Evolutionary conservation across 2,329 filamentous ascomycete genomes (phyloP), one percentile per base, ranked within the genome.

Genomic region (Pseudogymnoascus pannorum): DNA sequence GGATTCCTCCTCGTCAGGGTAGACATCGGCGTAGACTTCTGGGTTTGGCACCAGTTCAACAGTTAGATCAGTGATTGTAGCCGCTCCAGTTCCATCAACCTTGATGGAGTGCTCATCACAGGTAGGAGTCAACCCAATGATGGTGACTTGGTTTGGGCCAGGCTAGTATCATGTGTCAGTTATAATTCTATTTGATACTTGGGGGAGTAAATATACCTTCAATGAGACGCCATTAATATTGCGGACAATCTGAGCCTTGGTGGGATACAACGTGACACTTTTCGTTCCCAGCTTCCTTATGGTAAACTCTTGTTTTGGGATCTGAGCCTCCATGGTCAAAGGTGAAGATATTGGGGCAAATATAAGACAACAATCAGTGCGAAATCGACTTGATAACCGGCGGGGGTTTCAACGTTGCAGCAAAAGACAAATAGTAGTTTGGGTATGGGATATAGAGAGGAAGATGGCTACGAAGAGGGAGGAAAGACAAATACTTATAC

Each of bases 221-320:
- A 85, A 75, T 1, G 69, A 66, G 14, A 87, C 74, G 65, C 81
- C 73, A 62, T 79, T 80, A 68, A 88, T 79, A 60, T 87, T 82
- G 24, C 85, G 79, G 11, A 81, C 77, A 29, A 88, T 72, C 57
- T 86, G 84, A 1, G 86, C 86, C 64, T 81, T 76, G 1, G 76
- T 76, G 0, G 86, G 85, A 63, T 86, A 87, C 40, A 89, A 77
- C 0, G 81, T 85, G 14, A 89, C 85, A 0, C 80, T 81, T 58
- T 81, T 81, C 33, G 86, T 87, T 7, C 75, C 68, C 29, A 88
- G 74, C 57, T 85, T 78, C 44, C 80, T 78, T 64, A 88, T 71
- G 31, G 78, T 77, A 70, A 84, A 85, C 63, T 82, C 76, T 62
- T 81, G 73, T 62, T 72, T 72, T 58, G 72, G 69, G 31, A 68